Percentiles rank a stretch among this genome's conserved stretches.
Conservation (phyloP, 495 filamentous ascomycete species). For the Penicillium steckii region DNA sequence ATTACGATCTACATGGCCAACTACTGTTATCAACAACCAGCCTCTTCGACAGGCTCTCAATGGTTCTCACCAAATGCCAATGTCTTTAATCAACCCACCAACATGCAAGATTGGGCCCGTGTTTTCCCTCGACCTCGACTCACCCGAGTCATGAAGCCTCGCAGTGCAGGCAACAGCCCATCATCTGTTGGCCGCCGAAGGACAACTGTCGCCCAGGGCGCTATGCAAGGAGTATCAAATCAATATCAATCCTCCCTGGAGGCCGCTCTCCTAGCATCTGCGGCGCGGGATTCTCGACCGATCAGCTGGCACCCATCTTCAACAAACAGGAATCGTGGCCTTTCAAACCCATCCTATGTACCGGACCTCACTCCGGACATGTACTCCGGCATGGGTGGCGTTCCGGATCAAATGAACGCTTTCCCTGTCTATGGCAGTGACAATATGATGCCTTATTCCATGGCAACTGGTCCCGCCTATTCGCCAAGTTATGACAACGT, state of each 20-base stretch:
- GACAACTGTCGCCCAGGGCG: slow-evolving; percentile 53
- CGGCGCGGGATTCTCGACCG: slow-evolving; percentile 48
- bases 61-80: slow-evolving; percentile 25
- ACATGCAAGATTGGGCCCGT: slow-evolving; percentile 31
- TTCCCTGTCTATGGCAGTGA: slow-evolving; percentile 21
- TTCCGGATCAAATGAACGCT: slow-evolving; percentile 27
- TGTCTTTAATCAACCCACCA: slow-evolving; percentile 22
- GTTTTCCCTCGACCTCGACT: slow-evolving; percentile 36
- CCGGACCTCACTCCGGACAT: slow-evolving; percentile 22
- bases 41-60: slow-evolving; percentile 31
- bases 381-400: slow-evolving; percentile 24
- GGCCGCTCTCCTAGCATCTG: slow-evolving; percentile 39
- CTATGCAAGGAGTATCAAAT: slow-evolving; percentile 23
- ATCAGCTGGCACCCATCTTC: slow-evolving; percentile 69
- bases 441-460: slow-evolving; percentile 28
- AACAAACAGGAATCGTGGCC: slow-evolving; percentile 35
- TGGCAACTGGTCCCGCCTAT: slow-evolving; percentile 29
- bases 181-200: slow-evolving; percentile 54
- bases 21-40: slow-evolving; percentile 29
- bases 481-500: slow-evolving; percentile 27
- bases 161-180: slow-evolving; percentile 70
- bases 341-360: slow-evolving; percentile 29
- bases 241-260: slow-evolving; percentile 31
- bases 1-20: slow-evolving; percentile 30
- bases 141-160: slow-evolving; percentile 62